phyloP scores from a whole-genome alignment of 1,139 yeast genomes.

The Zygosaccharomyces sapae region DNA sequence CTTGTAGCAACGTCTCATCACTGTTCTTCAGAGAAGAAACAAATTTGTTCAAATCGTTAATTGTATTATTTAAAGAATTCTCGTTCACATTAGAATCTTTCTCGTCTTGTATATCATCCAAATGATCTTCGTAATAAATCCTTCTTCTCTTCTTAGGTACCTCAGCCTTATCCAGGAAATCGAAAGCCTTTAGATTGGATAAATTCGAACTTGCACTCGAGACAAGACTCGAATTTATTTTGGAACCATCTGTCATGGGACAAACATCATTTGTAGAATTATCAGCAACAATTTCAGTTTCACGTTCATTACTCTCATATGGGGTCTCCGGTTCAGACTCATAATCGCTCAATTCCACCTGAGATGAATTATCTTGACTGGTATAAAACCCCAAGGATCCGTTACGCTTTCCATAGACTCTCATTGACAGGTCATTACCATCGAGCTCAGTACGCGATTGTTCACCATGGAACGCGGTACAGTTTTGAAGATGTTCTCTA shows the following conservation, averaged over 20 bases:
- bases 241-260: not conserved
- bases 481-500: slow-evolving; percentile 1
- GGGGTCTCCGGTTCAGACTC: slow-evolving; percentile 6
- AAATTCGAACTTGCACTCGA: slow-evolving; percentile 5
- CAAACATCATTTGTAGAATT: not conserved
- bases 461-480: slow-evolving; percentile 1
- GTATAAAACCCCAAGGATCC: slow-evolving; percentile 8
- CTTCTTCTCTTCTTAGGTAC: slow-evolving; percentile 19
- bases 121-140: slow-evolving; percentile 17
- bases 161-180: slow-evolving; percentile 20
- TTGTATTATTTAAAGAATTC: slow-evolving; percentile 13
- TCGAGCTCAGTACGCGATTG: slow-evolving; percentile 1
- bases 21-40: slow-evolving; percentile 13
- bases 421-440: slow-evolving; percentile 10
- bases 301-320: not conserved
- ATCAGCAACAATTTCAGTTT: not conserved
- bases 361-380: slow-evolving; percentile 6
- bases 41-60: slow-evolving; percentile 15
- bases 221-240: slow-evolving; percentile 5
- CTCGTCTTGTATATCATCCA: not conserved
- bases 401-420: slow-evolving; percentile 19
- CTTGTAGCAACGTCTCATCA: slow-evolving; percentile 10
- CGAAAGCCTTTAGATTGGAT: slow-evolving; percentile 18
- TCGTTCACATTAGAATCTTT: not conserved
- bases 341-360: slow-evolving; percentile 17